Evolutionary conservation across 2,329 filamentous ascomycete species (phyloP).

Genomic region (Coccinonectria pachysandricola): DNA sequence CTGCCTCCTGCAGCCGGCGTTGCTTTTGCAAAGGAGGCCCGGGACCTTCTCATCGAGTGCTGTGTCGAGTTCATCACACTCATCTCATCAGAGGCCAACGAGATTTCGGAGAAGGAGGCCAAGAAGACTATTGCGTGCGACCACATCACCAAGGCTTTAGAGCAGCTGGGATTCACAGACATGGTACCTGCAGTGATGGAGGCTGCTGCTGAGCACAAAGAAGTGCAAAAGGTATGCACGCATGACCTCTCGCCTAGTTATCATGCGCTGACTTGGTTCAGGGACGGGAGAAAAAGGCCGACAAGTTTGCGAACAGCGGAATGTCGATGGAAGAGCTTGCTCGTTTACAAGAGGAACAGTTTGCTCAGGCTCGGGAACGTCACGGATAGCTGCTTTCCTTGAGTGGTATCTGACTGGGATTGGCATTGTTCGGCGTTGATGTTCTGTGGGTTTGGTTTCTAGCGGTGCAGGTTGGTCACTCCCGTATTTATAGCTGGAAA

Average conservation of each 20-base stretch:
- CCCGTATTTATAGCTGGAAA: too few species aligned
- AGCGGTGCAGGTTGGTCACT: too few species aligned
- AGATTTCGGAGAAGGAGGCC: conserved; percentile 95
- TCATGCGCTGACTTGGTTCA: conserved; percentile 37
- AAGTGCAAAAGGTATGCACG: conserved; percentile 68
- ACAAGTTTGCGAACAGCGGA: conserved; percentile 92
- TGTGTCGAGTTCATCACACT: conserved; percentile 99
- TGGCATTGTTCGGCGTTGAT: conserved; percentile 11
- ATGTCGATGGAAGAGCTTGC: conserved; percentile 85
- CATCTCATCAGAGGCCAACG: conserved; percentile 96
- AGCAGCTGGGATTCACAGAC: conserved; percentile 84
- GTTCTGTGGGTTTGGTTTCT: too few species aligned
- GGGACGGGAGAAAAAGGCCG: conserved; percentile 93
- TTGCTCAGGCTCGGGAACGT: conserved; percentile 55
- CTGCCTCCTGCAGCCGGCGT: conserved; percentile 65
- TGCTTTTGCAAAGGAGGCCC: conserved; percentile 87
- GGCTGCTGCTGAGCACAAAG: conserved; percentile 85
- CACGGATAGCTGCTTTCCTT: conserved; percentile 15
- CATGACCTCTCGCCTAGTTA: conserved; percentile 10
- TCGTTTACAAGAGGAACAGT: conserved; percentile 82
- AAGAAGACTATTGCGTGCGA: conserved; percentile 99
- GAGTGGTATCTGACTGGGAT: conserved; percentile 6
- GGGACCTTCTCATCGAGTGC: conserved; percentile 93
- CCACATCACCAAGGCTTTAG: conserved; percentile 89
- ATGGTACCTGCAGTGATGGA: conserved; percentile 83